phyloP scores from a whole-genome alignment of 2,329 filamentous ascomycete species.

The Botryosphaeria dothidea region DNA sequence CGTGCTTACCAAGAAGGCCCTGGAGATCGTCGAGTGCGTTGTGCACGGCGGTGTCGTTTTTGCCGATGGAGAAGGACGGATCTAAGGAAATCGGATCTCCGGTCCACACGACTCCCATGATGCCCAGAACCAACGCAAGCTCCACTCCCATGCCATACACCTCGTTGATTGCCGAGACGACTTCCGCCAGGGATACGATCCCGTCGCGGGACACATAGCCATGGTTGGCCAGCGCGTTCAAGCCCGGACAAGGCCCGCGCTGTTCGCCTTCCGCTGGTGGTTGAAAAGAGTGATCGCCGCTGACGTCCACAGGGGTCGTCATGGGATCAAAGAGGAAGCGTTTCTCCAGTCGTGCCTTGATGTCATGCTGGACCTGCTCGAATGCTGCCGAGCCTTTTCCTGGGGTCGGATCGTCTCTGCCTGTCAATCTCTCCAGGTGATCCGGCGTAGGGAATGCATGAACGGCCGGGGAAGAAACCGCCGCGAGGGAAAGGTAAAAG shows the following conservation, averaged over 20 bases:
- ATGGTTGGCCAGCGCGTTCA: slow-evolving; percentile 38
- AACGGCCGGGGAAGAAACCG: background rate
- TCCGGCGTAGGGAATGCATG: background rate
- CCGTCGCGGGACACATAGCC: slow-evolving; percentile 30
- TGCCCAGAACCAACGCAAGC: slow-evolving; percentile 38
- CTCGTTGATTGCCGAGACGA: slow-evolving; percentile 2
- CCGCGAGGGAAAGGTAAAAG: background rate
- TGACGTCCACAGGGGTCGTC: background rate
- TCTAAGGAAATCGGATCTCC: slow-evolving; percentile 53
- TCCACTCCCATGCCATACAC: slow-evolving; percentile 54
- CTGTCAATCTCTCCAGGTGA: background rate
- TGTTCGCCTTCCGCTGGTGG: slow-evolving; percentile 24
- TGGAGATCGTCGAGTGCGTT: slow-evolving; percentile 38
- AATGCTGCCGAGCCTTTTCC: background rate
- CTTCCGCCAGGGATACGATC: background rate
- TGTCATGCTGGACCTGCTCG: background rate
- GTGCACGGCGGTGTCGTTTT: slow-evolving; percentile 33
- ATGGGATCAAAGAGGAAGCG: background rate
- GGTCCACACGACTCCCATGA: slow-evolving; percentile 50
- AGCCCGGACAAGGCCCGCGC: slow-evolving; percentile 32
- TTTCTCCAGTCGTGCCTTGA: background rate
- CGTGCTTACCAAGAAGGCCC: slow-evolving; percentile 40
- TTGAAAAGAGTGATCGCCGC: slow-evolving; percentile 6
- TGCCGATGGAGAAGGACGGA: slow-evolving; percentile 36
- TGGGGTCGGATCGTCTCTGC: background rate